Base-by-base conservation (phyloP, 768 basidiomycete species). In the Pleurotus giganteus region DNA sequence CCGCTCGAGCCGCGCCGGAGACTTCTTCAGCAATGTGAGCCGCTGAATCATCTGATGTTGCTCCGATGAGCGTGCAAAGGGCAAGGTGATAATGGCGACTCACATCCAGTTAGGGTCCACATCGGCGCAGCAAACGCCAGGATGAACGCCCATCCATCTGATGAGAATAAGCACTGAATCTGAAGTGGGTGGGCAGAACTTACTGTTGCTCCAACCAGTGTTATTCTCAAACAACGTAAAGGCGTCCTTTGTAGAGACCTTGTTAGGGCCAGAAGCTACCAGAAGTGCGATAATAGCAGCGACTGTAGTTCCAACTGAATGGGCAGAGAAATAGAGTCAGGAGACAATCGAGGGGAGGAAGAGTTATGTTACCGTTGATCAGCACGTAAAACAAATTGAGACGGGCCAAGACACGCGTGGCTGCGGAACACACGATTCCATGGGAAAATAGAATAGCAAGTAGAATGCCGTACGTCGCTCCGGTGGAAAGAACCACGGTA, bases 31-130 rank as follows among this genome's bases (percentile, higher is more conserved):
- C 80, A 43, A 89, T 83, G 59, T 89, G 87, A 24, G 85, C 86
- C 4, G 88, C 88, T 31, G 87, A 89, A 61, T 89, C 87, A 58
- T 89, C 87, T 88, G 58, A 23, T 46, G 23, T 17, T 34, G 19
- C 9, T 12, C 57, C 37, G 47, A 56, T 58, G 19, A n/a, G 55
- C 19, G n/a, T 36, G 12, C 24, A 28, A 53, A 29, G 31, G 36
- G 27, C 23, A 31, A 26, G 11, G n/a, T n/a, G n/a, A n/a, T n/a
- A 11, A 47, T 36, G 4, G 23, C n/a, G 8, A 67, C 84, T 60
- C 53, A 88, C 87, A 89, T 57, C 87, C 88, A 2, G 88, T 89
- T 53, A 89, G 68, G 2, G 86, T 88, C 87, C 87, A 89, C 88
- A 89, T 89, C 0, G 86, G 84, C 1, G 88, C 74, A 0, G 86